Percentiles rank a stretch among this genome's conserved stretches.
Conservation (phyloP, 495 filamentous ascomycete species). For the Diplogelasinospora grovesii region DNA sequence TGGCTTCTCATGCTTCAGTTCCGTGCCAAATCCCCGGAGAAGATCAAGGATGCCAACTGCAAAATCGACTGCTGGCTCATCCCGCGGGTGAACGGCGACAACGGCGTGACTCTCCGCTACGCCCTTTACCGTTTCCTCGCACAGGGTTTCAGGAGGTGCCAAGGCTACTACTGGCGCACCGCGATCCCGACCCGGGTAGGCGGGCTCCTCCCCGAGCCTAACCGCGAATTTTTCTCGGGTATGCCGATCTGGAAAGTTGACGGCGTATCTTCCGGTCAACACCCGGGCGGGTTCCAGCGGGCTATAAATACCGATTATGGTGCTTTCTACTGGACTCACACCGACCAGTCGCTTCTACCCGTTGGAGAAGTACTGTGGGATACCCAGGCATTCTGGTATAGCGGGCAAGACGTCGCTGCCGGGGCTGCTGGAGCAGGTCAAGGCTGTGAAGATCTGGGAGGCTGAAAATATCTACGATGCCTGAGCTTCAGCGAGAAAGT, state of each 20-base stretch:
- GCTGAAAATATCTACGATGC: too few relatives aligned
- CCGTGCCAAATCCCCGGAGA: background rate
- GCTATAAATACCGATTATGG: too few relatives aligned
- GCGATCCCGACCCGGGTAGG: background rate
- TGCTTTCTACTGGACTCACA: too few relatives aligned
- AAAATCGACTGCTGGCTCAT: background rate
- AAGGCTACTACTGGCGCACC: background rate
- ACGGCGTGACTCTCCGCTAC: background rate
- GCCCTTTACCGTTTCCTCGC: constrained; percentile 6
- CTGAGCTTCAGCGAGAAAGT: too few relatives aligned
- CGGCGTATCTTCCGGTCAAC: too few relatives aligned
- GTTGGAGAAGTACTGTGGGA: too few relatives aligned
- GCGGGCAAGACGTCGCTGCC: too few relatives aligned
- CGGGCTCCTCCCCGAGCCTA: background rate
- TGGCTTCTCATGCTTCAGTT: background rate
- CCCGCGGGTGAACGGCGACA: background rate
- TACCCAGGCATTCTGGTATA: too few relatives aligned
- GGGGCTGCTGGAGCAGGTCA: too few relatives aligned
- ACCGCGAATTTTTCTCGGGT: background rate
- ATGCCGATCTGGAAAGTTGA: background rate
- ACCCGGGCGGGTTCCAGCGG: too few relatives aligned
- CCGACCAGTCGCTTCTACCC: too few relatives aligned
- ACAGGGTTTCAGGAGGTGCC: constrained; percentile 6
- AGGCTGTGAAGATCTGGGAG: too few relatives aligned
- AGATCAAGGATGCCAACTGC: background rate